Conservation (phyloP, 148 eudicot species). For the Spergularia bocconei region DNA sequence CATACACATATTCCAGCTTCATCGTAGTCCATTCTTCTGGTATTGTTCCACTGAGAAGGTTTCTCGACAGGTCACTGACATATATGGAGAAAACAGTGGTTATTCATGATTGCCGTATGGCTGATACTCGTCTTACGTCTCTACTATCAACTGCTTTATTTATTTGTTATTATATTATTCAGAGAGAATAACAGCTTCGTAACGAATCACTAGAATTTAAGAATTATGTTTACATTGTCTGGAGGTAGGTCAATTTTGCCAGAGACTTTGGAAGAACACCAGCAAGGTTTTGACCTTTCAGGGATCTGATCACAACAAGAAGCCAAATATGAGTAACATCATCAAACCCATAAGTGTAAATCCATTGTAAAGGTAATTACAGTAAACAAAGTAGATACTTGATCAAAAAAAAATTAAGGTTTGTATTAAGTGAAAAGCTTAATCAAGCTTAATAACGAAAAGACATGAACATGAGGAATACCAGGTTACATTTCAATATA, state of each 20-base stretch:
- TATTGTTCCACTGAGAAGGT: constrained; percentile 38
- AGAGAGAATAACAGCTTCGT: no score
- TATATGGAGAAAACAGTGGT: constrained; percentile 22
- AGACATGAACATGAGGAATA: no score
- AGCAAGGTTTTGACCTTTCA: constrained; percentile 41
- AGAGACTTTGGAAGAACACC: constrained; percentile 41
- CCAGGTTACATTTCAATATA: no score
- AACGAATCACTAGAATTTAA: constrained; percentile 5
- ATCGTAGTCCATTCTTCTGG: constrained; percentile 39
- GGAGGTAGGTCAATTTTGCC: constrained; percentile 30
- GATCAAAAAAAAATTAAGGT: no score
- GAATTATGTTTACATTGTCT: constrained; percentile 25
- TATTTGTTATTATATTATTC: no score
- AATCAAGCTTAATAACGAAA: no score
- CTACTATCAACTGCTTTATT: neutral
- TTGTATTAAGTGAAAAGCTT: no score
- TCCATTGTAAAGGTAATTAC: neutral
- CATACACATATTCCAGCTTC: constrained; percentile 36
- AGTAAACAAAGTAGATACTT: neutral
- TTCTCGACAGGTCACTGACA: constrained; percentile 37
- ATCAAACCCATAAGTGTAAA: neutral
- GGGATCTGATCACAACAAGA: constrained; percentile 25
- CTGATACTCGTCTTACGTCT: neutral
- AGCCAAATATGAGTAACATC: constrained; percentile 2
- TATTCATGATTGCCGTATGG: neutral